Percentiles rank a stretch among this genome's conserved stretches.
Conservation (phyloP, 106 monocot species). For the Dendrobium catenatum region DNA sequence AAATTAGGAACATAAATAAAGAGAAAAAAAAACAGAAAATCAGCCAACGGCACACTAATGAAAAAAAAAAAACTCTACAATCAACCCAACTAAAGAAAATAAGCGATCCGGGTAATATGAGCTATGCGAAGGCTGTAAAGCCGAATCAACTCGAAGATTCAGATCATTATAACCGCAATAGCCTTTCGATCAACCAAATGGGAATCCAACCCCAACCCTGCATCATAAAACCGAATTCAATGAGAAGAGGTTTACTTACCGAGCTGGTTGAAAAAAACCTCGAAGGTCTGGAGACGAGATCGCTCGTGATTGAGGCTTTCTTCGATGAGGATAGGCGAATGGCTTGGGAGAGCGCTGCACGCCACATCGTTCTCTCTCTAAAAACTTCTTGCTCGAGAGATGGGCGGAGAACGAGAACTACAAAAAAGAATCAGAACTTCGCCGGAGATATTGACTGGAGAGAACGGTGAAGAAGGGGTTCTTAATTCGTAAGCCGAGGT, state of each 20-base stretch:
- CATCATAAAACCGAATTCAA: not conserved
- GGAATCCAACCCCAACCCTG: not conserved
- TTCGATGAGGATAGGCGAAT: conserved; percentile 13
- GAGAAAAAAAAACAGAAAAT: not conserved
- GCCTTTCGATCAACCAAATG: not conserved
- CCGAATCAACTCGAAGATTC: not conserved
- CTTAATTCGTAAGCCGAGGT: too few species aligned
- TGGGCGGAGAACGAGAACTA: not conserved
- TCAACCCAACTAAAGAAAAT: not conserved
- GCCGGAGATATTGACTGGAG: not conserved
- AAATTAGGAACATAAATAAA: not conserved
- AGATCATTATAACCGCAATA: not conserved
- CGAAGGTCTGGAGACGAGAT: conserved; percentile 3
- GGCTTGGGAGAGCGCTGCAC: conserved; percentile 27
- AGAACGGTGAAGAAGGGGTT: not conserved
- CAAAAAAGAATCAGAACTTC: not conserved
- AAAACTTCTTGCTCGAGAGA: not conserved
- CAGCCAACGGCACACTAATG: not conserved
- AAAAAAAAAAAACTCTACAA: not conserved
- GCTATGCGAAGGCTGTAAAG: not conserved
- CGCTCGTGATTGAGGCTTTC: conserved; percentile 12
- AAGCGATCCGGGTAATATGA: not conserved
- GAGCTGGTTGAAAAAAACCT: conserved; percentile 25
- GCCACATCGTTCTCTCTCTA: conserved; percentile 32
- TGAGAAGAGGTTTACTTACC: conserved; percentile 5